Evolutionary conservation across 306 rosid genomes (phyloP).

Genomic region (Medicago arabica): DNA sequence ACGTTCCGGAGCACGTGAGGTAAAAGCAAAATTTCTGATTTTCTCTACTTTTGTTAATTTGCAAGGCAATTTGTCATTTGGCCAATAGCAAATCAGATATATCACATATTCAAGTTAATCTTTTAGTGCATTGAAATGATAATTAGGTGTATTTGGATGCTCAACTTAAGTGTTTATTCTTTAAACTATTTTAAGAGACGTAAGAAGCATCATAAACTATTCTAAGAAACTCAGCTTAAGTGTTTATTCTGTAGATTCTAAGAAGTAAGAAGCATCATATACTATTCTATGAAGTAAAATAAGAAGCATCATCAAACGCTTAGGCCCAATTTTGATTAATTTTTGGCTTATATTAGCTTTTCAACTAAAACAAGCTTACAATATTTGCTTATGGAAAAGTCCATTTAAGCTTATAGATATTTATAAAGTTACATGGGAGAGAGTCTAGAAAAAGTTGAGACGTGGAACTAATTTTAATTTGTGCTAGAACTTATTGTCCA

Average conservation of each 20-base stretch:
- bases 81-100: not conserved
- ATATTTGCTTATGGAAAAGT: not conserved
- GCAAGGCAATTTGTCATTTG: constrained; percentile 5
- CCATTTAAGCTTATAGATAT: not conserved
- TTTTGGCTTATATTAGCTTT: not conserved
- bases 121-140: not conserved
- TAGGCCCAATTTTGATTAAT: not conserved
- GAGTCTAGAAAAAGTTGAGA: not conserved
- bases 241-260: not conserved
- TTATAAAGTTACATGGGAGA: not conserved
- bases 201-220: no score
- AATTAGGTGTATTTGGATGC: not conserved
- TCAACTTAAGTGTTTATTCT: not conserved
- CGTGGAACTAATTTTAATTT: not conserved
- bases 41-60: constrained; percentile 19
- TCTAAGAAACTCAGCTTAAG: not conserved
- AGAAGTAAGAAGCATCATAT: no score
- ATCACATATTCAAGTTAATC: not conserved
- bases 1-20: constrained; percentile 99
- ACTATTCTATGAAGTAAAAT: not conserved
- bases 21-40: constrained; percentile 37
- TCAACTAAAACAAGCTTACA: not conserved
- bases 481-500: not conserved
- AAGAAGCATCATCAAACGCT: not conserved
- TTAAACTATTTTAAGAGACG: not conserved